These are phyloP conservation scores for Scedosporium dehoogii DNA, from an alignment of 2,329 filamentous ascomycete species.

Conservation along the genomic window DNA sequence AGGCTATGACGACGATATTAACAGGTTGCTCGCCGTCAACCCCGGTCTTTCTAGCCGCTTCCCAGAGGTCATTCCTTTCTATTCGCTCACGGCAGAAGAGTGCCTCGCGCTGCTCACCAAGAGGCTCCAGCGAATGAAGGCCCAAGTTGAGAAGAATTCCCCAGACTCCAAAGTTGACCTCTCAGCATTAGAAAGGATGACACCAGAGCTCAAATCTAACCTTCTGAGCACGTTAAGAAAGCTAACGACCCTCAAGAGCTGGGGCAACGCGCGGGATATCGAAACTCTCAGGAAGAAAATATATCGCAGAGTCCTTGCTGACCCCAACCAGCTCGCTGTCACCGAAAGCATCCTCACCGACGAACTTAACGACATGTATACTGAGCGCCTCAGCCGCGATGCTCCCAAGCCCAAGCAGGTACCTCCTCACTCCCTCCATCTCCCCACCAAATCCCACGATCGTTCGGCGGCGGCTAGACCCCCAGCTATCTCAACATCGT, in stretches of 20 bases:
- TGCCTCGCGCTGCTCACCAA: conserved; percentile 43
- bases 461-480: neutral
- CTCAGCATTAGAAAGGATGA: conserved; percentile 21
- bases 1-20: conserved; percentile 58
- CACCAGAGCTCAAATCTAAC: neutral
- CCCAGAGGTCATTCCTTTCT: conserved; percentile 50
- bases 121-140: conserved; percentile 43
- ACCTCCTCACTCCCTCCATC: neutral
- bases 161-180: conserved; percentile 9
- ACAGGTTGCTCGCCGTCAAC: conserved; percentile 51
- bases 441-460: conserved; percentile 6
- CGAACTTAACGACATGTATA: conserved; percentile 15
- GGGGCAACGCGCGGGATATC: conserved; percentile 57
- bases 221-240: neutral
- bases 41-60: conserved; percentile 57
- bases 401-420: neutral
- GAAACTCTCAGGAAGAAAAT: conserved; percentile 41
- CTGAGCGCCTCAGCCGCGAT: conserved; percentile 10
- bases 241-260: conserved; percentile 35
- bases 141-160: conserved; percentile 34
- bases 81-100: conserved; percentile 40
- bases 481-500: neutral
- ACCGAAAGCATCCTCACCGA: conserved; percentile 12
- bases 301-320: conserved; percentile 28
- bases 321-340: conserved; percentile 16